phyloP scores from a whole-genome alignment of 2,329 filamentous ascomycete species.

The Phialophora chinensis region DNA sequence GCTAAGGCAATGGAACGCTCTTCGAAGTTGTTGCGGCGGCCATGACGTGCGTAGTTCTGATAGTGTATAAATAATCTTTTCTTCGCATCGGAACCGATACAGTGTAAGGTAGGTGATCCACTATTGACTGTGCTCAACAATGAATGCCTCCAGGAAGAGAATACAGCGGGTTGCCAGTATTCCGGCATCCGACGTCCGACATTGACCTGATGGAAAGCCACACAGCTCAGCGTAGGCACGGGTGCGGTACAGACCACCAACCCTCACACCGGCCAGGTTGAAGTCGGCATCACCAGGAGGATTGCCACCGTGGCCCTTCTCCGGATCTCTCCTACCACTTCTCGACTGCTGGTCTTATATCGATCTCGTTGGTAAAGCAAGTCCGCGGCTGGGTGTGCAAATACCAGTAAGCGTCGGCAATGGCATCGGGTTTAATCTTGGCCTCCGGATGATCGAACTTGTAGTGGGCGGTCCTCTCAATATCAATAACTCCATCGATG shows the following conservation, averaged over 20 bases:
- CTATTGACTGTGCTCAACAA: neutral
- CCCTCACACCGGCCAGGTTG: neutral
- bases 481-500: slow-evolving; percentile 85
- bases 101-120: neutral
- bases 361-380: slow-evolving; percentile 69
- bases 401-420: slow-evolving; percentile 85
- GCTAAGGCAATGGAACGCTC: neutral
- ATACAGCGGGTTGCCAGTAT: neutral
- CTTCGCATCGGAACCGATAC: neutral
- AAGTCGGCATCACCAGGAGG: neutral
- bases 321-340: slow-evolving; percentile 66
- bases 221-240: neutral
- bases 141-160: neutral
- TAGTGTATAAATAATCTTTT: neutral
- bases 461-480: slow-evolving; percentile 70
- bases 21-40: neutral
- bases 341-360: slow-evolving; percentile 70
- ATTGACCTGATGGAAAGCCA: neutral
- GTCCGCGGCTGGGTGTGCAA: slow-evolving; percentile 80
- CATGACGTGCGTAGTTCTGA: neutral
- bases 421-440: slow-evolving; percentile 77
- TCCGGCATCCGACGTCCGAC: neutral
- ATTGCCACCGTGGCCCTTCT: neutral
- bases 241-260: neutral
- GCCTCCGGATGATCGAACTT: slow-evolving; percentile 63